These are phyloP conservation scores for Thalassiosira hispida DNA, from an alignment of 352 stramenopile genomes.

Conservation along the genomic window DNA sequence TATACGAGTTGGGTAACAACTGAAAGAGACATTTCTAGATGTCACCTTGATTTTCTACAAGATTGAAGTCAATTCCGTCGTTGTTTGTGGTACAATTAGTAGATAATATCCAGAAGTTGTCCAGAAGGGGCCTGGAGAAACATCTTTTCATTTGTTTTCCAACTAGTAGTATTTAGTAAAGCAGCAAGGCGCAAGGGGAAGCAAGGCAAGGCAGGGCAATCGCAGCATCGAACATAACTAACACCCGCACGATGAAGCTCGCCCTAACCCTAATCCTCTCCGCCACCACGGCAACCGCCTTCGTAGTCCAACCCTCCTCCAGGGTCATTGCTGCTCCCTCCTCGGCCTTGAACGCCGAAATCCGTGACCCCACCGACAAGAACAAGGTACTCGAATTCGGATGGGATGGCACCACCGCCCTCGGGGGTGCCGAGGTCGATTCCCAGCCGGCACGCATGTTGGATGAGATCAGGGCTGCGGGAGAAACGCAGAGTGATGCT, in stretches of 20 bases:
- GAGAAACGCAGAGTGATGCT: slow-evolving; percentile 74
- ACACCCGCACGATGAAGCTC: slow-evolving; percentile 68
- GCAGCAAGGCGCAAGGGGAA: no score
- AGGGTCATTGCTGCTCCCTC: neutral
- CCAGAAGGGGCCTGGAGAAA: no score
- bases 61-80: no score
- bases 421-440: slow-evolving; percentile 73
- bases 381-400: slow-evolving; percentile 58
- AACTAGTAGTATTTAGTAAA: no score
- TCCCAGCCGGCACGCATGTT: slow-evolving; percentile 74
- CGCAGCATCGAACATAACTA: no score
- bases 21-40: no score
- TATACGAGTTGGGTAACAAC: no score
- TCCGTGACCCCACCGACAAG: slow-evolving; percentile 69
- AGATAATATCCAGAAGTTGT: no score
- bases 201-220: no score
- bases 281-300: slow-evolving; percentile 19
- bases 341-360: slow-evolving; percentile 58
- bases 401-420: slow-evolving; percentile 80
- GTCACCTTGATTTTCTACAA: no score
- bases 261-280: slow-evolving; percentile 15
- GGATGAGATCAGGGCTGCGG: slow-evolving; percentile 72
- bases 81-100: no score
- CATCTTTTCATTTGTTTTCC: no score
- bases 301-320: slow-evolving; percentile 37